Evolutionary conservation across 2,329 filamentous ascomycete genomes (phyloP), one percentile per base, ranked within the genome.

Genomic region (Gremmenia infestans): DNA sequence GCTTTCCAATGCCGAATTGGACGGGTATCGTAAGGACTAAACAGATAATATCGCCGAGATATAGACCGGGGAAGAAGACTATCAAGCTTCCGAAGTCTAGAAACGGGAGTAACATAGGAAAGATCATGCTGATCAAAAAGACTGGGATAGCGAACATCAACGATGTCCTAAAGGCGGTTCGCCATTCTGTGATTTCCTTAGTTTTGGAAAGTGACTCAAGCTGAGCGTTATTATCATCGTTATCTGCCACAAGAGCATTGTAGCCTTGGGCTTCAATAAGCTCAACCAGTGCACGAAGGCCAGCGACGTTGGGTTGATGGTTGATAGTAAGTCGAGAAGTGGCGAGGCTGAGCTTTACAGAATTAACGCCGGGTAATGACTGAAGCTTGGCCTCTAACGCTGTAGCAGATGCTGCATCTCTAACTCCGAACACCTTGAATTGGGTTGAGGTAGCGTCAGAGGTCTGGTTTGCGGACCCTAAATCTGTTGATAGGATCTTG

Each of bases 191-290:
- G 60, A 99, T 96, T 72, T 99, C 94, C 64, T 90, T 89, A 0
- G 94, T 97, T 74, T 99, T 99, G 8, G 94, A 89, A 2, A 99
- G 80, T 1, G 94, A 97, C 71, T 97, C 91, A 2, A 99, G 81
- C 70, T 99, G 94, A 1, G 94, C 93, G 68, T 96, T 96, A 71
- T 96, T 97, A 73, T 99, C 94, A 66, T 97, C 91, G 52, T 86
- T 88, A 63, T 97, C 93, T 0, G 92, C 87, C 11, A 97, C 82
- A 2, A 99, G 77, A 1, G 93, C 94, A 69, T 97, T 96, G 71
- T 89, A 90, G 2, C 93, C 92, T 19, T 83, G 78, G n/a, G 79
- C 78, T 72, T 99, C 93, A 45, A 97, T 83, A 0, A 82, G 75
- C 66, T 92, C 90, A 7, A 97, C 93, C 36, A 97, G 81, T 4